Percentiles rank a stretch among this genome's conserved stretches.
These are phyloP conservation scores for Sphagnum fallax DNA, from an alignment of 228 moss, liverwort and hornwort species.

Conservation along the genomic window DNA sequence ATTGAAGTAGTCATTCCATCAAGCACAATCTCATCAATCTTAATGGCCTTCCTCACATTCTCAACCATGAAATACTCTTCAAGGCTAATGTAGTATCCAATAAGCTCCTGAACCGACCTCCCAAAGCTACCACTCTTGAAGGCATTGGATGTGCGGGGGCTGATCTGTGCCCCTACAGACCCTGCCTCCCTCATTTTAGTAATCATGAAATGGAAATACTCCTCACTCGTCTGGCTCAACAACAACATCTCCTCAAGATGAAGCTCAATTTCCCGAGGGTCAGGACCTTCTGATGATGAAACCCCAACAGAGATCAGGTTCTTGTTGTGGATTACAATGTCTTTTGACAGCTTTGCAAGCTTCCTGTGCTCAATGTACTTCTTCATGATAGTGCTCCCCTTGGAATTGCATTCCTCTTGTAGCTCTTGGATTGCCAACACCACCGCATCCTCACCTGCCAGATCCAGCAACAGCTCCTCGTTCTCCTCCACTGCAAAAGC, in stretches of 20 bases:
- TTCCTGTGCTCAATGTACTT: constrained; percentile 79
- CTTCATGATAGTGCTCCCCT: constrained; percentile 69
- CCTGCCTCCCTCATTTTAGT: constrained; percentile 68
- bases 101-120: constrained; percentile 74
- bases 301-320: constrained; percentile 48
- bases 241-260: constrained; percentile 93
- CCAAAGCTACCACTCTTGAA: constrained; percentile 81
- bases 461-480: constrained; percentile 71
- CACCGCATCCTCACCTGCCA: constrained; percentile 82
- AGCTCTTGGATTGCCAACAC: constrained; percentile 79
- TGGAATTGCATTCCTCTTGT: constrained; percentile 85
- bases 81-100: constrained; percentile 67
- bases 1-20: constrained; percentile 90
- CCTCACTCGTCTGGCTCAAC: constrained; percentile 89
- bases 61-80: constrained; percentile 95
- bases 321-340: constrained; percentile 65
- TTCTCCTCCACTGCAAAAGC: constrained; percentile 86
- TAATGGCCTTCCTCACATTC: constrained; percentile 82
- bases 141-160: constrained; percentile 53
- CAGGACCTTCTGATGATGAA: constrained; percentile 57
- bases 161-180: constrained; percentile 66
- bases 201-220: constrained; percentile 75
- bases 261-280: constrained; percentile 69
- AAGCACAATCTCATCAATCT: constrained; percentile 86
- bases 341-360: constrained; percentile 67